phyloP scores from a whole-genome alignment of 225 moss, liverwort and hornwort species.

The Sphagnum contortum region DNA sequence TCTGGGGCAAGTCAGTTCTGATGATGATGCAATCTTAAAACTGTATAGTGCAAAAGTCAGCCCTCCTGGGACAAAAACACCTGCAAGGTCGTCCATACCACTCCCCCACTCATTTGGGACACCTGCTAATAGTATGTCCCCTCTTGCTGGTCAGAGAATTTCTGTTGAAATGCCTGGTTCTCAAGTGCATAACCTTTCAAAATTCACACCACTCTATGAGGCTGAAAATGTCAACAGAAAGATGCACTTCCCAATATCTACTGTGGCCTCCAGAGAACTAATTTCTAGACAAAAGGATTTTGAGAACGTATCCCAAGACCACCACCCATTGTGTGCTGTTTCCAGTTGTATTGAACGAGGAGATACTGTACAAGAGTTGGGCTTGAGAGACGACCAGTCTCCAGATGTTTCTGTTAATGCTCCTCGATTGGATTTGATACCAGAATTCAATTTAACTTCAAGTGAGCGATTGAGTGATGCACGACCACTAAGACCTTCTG shows the following conservation, averaged over 20 bases:
- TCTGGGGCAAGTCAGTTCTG: conserved; percentile 21
- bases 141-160: neutral
- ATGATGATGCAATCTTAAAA: conserved; percentile 34
- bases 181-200: no score
- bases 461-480: conserved; percentile 5
- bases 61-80: conserved; percentile 15
- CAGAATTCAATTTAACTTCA: conserved; percentile 76
- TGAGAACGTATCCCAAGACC: conserved; percentile 34
- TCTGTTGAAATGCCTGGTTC: no score
- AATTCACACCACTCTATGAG: no score
- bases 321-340: conserved; percentile 39
- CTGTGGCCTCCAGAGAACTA: no score
- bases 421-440: conserved; percentile 89
- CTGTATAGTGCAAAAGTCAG: conserved; percentile 23
- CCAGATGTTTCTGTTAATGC: conserved; percentile 93
- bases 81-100: conserved; percentile 44
- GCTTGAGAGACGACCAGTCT: conserved; percentile 60
- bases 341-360: conserved; percentile 67
- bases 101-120: conserved; percentile 19
- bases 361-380: conserved; percentile 54
- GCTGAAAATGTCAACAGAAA: conserved; percentile 59
- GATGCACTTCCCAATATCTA: conserved; percentile 27
- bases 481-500: conserved; percentile 3
- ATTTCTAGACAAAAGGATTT: conserved; percentile 20
- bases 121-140: conserved; percentile 26